A percentile compares a stretch with the other conserved stretches of the same genome.
These are phyloP conservation scores for Coemansia javaensis DNA, from an alignment of 192 early-diverging fungal genomes.

Conservation along the genomic window DNA sequence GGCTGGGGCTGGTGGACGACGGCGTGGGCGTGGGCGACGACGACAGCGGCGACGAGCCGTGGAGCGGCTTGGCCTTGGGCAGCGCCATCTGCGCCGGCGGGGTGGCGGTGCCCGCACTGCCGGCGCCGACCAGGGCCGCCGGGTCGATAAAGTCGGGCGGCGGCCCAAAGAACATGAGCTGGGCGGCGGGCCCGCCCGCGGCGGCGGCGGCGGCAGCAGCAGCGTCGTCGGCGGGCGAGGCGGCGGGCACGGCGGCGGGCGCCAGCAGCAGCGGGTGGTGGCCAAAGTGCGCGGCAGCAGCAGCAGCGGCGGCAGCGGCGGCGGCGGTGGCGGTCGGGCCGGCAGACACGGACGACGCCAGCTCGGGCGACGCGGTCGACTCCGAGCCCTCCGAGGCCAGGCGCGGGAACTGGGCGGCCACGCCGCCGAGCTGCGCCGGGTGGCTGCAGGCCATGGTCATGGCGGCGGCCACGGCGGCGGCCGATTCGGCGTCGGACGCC, in stretches of 20 bases:
- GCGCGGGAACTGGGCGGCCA: constrained; percentile 25
- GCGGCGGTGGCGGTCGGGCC: constrained; percentile 1
- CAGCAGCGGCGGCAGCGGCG: neutral
- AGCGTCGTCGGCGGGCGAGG: neutral
- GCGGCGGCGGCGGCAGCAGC: neutral
- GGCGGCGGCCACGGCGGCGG: constrained; percentile 9
- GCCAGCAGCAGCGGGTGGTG: constrained; percentile 2
- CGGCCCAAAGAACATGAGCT: constrained; percentile 12
- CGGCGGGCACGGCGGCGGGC: neutral
- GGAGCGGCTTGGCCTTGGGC: constrained; percentile 15
- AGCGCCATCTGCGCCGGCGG: constrained; percentile 18
- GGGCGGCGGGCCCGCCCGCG: neutral
- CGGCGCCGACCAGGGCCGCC: constrained; percentile 8
- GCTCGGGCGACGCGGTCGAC: constrained; percentile 44
- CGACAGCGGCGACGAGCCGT: constrained; percentile 24
- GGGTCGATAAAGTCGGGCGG: constrained; percentile 34
- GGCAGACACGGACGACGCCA: constrained; percentile 16
- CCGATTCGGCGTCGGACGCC: constrained; percentile 1
- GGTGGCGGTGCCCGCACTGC: constrained; percentile 18
- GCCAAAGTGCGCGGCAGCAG: constrained; percentile 1
- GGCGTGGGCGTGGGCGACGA: constrained; percentile 43
- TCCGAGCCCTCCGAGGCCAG: constrained; percentile 36
- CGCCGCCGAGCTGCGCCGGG: constrained; percentile 1
- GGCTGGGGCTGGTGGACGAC: constrained; percentile 17
- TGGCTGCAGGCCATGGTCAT: constrained; percentile 7